Conservation (phyloP, 2,329 filamentous ascomycete species). For the Dactylellina drechsleri region DNA sequence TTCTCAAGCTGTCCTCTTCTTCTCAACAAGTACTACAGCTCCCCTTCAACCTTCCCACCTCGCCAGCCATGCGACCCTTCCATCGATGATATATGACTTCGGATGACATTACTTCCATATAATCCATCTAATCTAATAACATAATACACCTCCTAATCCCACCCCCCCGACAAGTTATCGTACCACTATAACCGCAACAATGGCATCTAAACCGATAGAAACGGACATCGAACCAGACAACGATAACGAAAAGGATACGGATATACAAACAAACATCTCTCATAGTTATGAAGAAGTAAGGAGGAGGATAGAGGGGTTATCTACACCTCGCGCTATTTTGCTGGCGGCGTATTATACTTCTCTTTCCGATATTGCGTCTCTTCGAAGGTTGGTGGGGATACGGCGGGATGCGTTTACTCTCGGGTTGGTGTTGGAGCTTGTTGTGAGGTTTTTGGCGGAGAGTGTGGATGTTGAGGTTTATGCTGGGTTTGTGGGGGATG, state of each 20-base stretch:
- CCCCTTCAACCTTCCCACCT: too few species aligned
- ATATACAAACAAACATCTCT: not conserved
- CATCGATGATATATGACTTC: not conserved
- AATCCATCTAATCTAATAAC: too few species aligned
- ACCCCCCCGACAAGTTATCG: too few species aligned
- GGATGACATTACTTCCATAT: not conserved
- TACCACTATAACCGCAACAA: too few species aligned
- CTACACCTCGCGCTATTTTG: slow-evolving; percentile 75
- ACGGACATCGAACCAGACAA: too few species aligned
- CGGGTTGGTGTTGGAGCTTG: slow-evolving; percentile 75
- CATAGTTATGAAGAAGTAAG: not conserved
- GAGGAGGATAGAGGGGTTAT: not conserved
- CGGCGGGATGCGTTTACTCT: slow-evolving; percentile 70
- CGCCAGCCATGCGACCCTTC: not conserved
- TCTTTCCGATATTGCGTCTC: slow-evolving; percentile 71
- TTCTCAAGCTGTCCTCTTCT: slow-evolving; percentile 18
- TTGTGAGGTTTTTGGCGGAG: slow-evolving; percentile 82
- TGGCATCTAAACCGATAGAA: too few species aligned
- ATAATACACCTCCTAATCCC: too few species aligned
- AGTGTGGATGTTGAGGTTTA: slow-evolving; percentile 61
- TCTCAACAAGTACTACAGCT: too few species aligned
- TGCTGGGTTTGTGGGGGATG: slow-evolving; percentile 46
- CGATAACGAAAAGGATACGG: too few species aligned
- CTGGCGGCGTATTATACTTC: slow-evolving; percentile 77
- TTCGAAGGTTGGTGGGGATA: slow-evolving; percentile 70